Conservation (phyloP, 169 alveolate species). For the Cryptosporidium baileyi region DNA sequence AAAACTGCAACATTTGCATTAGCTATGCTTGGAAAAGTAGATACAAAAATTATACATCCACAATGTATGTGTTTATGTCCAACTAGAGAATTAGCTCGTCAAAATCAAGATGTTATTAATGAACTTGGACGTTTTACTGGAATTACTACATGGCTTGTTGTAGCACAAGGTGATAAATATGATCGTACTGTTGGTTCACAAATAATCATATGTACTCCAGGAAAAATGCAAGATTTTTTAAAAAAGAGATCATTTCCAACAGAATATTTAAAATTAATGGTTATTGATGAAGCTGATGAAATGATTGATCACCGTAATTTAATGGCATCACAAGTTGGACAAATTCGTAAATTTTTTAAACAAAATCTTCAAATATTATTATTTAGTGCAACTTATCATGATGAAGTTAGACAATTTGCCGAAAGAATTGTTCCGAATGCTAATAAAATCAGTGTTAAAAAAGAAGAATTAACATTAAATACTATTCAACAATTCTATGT, state of each 20-base stretch:
- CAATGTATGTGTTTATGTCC: constrained; percentile 93
- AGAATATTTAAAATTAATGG: constrained; percentile 78
- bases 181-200: constrained; percentile 82
- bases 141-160: constrained; percentile 85
- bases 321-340: constrained; percentile 90
- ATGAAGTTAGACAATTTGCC: constrained; percentile 87
- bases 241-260: constrained; percentile 85
- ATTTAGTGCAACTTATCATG: constrained; percentile 90
- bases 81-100: constrained; percentile 96
- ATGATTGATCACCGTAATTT: constrained; percentile 86
- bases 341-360: constrained; percentile 78
- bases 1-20: constrained; percentile 97
- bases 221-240: constrained; percentile 93
- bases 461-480: constrained; percentile 94
- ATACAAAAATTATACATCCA: constrained; percentile 75
- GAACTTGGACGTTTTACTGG: constrained; percentile 88
- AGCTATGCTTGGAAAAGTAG: constrained; percentile 89
- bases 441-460: constrained; percentile 80
- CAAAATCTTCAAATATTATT: constrained; percentile 85
- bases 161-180: constrained; percentile 83
- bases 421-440: constrained; percentile 87
- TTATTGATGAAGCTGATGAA: constrained; percentile 98
- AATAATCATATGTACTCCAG: constrained; percentile 97
- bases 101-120: constrained; percentile 88
- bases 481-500: constrained; percentile 93